These are phyloP conservation scores for Penicillium silybi DNA, from an alignment of 495 filamentous ascomycete species.

Conservation along the genomic window DNA sequence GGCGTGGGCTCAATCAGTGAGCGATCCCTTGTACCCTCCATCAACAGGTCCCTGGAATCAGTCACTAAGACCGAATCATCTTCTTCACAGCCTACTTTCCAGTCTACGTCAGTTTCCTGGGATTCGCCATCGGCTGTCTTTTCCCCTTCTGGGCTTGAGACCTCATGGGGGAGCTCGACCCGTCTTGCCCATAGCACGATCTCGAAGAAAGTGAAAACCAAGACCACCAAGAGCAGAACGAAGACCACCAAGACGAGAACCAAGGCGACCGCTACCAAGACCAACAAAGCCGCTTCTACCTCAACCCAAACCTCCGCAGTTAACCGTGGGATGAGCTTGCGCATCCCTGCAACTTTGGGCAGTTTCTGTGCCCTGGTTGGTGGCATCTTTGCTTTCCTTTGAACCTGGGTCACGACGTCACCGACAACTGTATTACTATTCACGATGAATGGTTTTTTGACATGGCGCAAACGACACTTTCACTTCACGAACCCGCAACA, in stretches of 20 bases:
- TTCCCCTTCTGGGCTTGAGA: conserved; percentile 45
- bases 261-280: background rate
- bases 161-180: conserved; percentile 5
- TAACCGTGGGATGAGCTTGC: conserved; percentile 7
- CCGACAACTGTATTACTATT: conserved; percentile 24
- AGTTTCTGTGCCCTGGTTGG: conserved; percentile 20
- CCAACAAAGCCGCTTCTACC: background rate
- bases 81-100: conserved; percentile 42
- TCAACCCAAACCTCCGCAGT: conserved; percentile 1
- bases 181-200: conserved; percentile 4
- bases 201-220: background rate
- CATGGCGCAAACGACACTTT: conserved; percentile 18
- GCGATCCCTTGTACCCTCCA: conserved; percentile 29
- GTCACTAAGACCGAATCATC: conserved; percentile 8
- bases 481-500: conserved; percentile 5
- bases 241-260: background rate
- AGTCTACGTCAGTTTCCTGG: conserved; percentile 44
- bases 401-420: background rate
- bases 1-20: conserved; percentile 48
- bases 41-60: conserved; percentile 8
- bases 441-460: conserved; percentile 15
- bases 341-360: conserved; percentile 7
- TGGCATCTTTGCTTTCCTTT: conserved; percentile 18
- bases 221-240: conserved; percentile 1
- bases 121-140: conserved; percentile 43